A percentile compares a stretch with the other conserved stretches of the same genome.
Conservation (phyloP, 345 rosid genomes). For the Lepidium africanum region DNA sequence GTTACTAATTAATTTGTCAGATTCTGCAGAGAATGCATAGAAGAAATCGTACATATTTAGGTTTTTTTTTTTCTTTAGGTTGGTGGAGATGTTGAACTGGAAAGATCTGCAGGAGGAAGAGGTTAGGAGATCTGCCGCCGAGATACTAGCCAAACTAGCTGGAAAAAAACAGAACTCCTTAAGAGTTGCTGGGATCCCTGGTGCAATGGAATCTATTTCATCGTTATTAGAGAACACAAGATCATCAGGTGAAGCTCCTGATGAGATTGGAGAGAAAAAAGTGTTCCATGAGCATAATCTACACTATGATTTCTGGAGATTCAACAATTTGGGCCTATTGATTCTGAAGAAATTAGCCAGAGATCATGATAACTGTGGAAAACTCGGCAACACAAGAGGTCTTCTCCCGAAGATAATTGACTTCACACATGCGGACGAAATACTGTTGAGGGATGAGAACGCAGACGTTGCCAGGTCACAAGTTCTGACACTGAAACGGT, state of each 20-base stretch:
- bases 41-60: neutral
- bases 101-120: constrained; percentile 82
- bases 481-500: constrained; percentile 59
- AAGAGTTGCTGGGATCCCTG: constrained; percentile 82
- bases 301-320: constrained; percentile 64
- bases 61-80: neutral
- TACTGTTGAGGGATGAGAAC: constrained; percentile 40
- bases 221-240: constrained; percentile 64
- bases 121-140: constrained; percentile 70
- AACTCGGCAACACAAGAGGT: constrained; percentile 89
- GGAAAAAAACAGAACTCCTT: constrained; percentile 78
- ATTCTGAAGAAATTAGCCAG: constrained; percentile 77
- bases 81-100: constrained; percentile 92
- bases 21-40: neutral
- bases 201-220: constrained; percentile 90
- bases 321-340: constrained; percentile 74
- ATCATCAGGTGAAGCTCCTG: constrained; percentile 42
- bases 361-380: constrained; percentile 89
- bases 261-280: constrained; percentile 63
- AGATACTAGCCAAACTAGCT: constrained; percentile 61
- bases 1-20: neutral
- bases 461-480: constrained; percentile 35
- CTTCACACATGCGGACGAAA: constrained; percentile 56
- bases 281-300: constrained; percentile 38
- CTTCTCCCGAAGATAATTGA: constrained; percentile 79